These are phyloP conservation scores for Senna tora DNA, from an alignment of 306 rosid species.

Conservation along the genomic window DNA sequence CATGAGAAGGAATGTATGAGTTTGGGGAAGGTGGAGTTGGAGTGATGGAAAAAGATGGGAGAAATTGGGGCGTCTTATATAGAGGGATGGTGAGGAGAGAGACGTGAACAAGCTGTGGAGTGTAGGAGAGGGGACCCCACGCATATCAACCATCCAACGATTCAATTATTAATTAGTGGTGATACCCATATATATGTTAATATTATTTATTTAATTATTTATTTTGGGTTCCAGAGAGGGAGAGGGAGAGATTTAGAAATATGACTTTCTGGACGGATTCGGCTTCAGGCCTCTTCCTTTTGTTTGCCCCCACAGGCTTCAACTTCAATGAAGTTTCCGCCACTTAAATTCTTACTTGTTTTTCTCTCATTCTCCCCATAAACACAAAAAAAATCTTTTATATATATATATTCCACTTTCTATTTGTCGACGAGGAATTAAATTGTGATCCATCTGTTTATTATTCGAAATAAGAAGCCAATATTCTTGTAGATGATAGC, in stretches of 20 bases:
- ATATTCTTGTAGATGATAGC: too few species aligned
- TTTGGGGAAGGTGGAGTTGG: background rate
- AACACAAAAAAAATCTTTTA: too few species aligned
- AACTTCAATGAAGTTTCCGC: background rate
- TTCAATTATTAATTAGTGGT: background rate
- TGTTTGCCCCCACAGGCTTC: background rate
- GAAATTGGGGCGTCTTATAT: background rate
- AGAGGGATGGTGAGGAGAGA: background rate
- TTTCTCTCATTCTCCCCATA: too few species aligned
- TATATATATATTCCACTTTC: background rate
- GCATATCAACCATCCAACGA: background rate
- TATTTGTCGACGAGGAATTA: background rate
- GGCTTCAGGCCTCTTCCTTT: background rate
- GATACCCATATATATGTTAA: background rate
- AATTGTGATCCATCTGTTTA: background rate
- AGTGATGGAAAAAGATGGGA: background rate
- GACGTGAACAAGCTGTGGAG: background rate
- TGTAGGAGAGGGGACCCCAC: background rate
- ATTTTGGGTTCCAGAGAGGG: too few species aligned
- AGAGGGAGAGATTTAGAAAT: too few species aligned
- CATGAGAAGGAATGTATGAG: background rate
- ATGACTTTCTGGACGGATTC: background rate
- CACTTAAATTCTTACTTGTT: background rate
- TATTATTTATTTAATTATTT: too few species aligned
- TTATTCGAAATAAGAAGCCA: background rate